Base-by-base conservation (phyloP, 2,329 filamentous ascomycete genomes). In the Cladosporium cucumerinum region DNA sequence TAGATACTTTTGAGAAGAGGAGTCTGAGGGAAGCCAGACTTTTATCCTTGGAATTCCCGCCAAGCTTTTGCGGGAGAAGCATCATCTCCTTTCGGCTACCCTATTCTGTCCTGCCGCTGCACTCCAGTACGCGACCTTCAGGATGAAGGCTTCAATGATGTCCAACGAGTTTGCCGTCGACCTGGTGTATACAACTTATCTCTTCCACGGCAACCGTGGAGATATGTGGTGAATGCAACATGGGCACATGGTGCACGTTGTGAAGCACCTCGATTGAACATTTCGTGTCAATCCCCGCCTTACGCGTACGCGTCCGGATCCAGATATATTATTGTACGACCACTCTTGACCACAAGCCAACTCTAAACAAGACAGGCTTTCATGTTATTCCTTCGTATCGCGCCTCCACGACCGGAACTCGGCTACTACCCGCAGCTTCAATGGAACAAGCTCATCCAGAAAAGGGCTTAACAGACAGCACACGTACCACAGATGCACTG, bases 1-100 rank as follows among this genome's bases (percentile, higher is more conserved):
- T 54, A 54, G 51, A 54, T 54, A 21, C 51, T 32, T 54, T 54
- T 32, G 26, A 21, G 18, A 54, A 54, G 51, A 54, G 51, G 51
- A 54, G 51, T 30, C 14, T 30, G 51, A 54, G 51, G 51, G 26
- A 54, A 21, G 25, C 10, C 51, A 1, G 21, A 12, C 26, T 54
- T 54, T 54, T 54, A 54, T 54, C 18, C 18, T 21, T 1, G 28
- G 26, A 21, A 12, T 54, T 32, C 3, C 26, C 28, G 51, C 51
- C 51, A 54, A 54, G 51, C 51, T 21, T 49, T 54, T 21, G n/a
- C n/a, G 39, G 39, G n/a, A 21, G n/a, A 12, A 43, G 36, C 36
- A 43, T 8, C 36, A 43, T 43, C 36, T 46, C 39, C 39, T 46
- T 46, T 23, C 39, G 39, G 39, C 18, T n/a, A n/a, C 16, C 34